Conservation (phyloP, 2,329 filamentous ascomycete genomes). For the Apiospora saccharicola region DNA sequence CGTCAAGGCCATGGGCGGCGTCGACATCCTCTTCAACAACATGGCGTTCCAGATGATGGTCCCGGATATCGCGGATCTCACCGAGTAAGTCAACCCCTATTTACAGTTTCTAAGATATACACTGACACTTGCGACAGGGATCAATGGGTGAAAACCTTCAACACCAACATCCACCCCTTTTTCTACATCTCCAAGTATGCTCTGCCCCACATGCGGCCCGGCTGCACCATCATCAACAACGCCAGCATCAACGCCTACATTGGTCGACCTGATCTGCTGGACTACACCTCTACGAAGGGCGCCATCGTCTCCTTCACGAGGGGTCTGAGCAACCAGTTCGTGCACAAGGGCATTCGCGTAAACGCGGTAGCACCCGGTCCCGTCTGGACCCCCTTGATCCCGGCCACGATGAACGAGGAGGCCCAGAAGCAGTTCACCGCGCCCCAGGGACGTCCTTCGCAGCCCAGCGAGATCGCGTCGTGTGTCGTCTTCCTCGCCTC, state of each 20-base stretch:
- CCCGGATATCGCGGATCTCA: constrained; percentile 73
- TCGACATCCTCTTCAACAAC: constrained; percentile 81
- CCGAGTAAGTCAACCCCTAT: constrained; percentile 60
- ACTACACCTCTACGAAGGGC: constrained; percentile 83
- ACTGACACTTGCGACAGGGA: constrained; percentile 55
- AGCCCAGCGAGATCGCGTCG: constrained; percentile 83
- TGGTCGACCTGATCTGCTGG: constrained; percentile 79
- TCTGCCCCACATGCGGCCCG: constrained; percentile 76
- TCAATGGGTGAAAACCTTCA: constrained; percentile 81
- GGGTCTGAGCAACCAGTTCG: constrained; percentile 77
- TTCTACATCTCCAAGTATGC: constrained; percentile 83
- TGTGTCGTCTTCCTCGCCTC: constrained; percentile 84
- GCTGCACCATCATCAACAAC: constrained; percentile 84
- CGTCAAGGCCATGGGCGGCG: constrained; percentile 67
- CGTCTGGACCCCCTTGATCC: constrained; percentile 80
- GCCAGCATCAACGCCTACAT: constrained; percentile 85
- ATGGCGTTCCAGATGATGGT: constrained; percentile 79
- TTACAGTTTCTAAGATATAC: neutral
- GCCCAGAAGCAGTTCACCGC: constrained; percentile 76
- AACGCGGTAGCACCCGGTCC: constrained; percentile 75
- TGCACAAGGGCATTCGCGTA: constrained; percentile 70
- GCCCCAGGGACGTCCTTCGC: constrained; percentile 79
- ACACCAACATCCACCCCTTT: constrained; percentile 83
- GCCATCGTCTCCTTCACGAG: constrained; percentile 83
- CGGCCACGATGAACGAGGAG: constrained; percentile 73